Evolutionary conservation across 192 early-diverging fungal genomes (phyloP).

Genomic region (Gaertneriomyces semiglobifer): DNA sequence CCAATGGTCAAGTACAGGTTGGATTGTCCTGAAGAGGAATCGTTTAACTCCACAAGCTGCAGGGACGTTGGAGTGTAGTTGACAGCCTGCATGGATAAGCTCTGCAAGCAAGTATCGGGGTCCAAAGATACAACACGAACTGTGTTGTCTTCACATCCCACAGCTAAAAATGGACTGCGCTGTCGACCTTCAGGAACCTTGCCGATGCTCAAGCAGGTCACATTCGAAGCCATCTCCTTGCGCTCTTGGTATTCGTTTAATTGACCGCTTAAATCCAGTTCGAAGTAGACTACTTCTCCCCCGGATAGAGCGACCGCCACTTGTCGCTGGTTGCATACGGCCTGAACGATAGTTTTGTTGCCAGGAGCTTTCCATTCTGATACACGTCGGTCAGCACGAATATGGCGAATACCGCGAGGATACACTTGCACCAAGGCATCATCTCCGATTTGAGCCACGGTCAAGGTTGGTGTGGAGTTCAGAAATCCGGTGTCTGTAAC

Average conservation of each 20-base stretch:
- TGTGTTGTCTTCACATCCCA: constrained; percentile 88
- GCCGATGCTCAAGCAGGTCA: constrained; percentile 76
- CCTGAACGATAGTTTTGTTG: constrained; percentile 67
- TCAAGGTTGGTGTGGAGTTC: constrained; percentile 76
- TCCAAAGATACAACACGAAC: constrained; percentile 86
- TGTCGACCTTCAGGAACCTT: constrained; percentile 73
- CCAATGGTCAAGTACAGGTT: constrained; percentile 83
- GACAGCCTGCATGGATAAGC: constrained; percentile 60
- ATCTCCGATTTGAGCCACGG: constrained; percentile 78
- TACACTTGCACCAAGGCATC: constrained; percentile 85
- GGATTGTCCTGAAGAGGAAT: constrained; percentile 59
- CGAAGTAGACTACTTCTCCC: constrained; percentile 89
- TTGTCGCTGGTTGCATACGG: constrained; percentile 77
- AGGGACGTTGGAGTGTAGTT: constrained; percentile 65
- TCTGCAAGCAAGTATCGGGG: constrained; percentile 70
- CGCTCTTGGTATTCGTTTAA: constrained; percentile 85
- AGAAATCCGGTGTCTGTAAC: constrained; percentile 88
- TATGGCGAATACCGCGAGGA: constrained; percentile 86
- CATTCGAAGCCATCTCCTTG: constrained; percentile 64
- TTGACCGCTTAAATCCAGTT: constrained; percentile 76
- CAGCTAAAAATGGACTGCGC: constrained; percentile 73
- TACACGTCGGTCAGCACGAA: constrained; percentile 78
- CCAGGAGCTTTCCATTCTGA: constrained; percentile 91
- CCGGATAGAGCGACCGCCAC: constrained; percentile 78
- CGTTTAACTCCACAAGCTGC: constrained; percentile 74